Evolutionary conservation across 306 rosid species (phyloP).

Genomic region (Glycine tomentella): DNA sequence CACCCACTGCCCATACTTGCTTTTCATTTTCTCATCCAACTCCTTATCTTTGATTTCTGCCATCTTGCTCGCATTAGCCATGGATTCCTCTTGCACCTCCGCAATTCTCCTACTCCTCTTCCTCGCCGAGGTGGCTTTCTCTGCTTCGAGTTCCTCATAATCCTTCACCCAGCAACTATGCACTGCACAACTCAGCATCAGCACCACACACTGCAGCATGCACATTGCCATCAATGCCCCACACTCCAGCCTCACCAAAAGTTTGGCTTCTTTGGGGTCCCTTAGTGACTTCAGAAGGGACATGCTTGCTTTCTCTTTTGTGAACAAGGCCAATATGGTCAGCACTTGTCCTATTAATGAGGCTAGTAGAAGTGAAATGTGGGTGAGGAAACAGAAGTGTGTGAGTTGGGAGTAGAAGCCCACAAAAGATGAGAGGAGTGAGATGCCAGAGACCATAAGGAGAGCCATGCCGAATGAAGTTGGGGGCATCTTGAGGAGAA

Average conservation of each 20-base stretch:
- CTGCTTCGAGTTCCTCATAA: constrained; percentile 68
- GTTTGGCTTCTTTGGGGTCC: constrained; percentile 72
- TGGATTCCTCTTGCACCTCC: constrained; percentile 71
- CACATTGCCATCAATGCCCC: constrained; percentile 82
- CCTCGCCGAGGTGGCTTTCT: constrained; percentile 61
- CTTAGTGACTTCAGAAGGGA: constrained; percentile 57
- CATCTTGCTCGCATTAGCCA: constrained; percentile 55
- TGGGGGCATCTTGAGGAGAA: constrained; percentile 80
- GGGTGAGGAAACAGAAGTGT: constrained; percentile 70
- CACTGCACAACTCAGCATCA: constrained; percentile 71
- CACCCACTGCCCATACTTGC: constrained; percentile 63
- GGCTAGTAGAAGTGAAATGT: constrained; percentile 61
- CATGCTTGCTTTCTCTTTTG: constrained; percentile 67
- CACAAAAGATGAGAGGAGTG: constrained; percentile 68
- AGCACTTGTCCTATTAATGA: constrained; percentile 64
- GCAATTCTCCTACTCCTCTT: constrained; percentile 65
- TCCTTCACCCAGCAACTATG: constrained; percentile 80
- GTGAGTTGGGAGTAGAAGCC: constrained; percentile 76
- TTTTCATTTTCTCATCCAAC: too few relatives aligned
- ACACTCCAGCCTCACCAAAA: constrained; percentile 74
- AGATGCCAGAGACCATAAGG: constrained; percentile 68
- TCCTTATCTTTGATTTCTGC: constrained; percentile 49
- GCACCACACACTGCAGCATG: constrained; percentile 64
- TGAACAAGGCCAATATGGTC: constrained; percentile 61
- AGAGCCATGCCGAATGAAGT: constrained; percentile 80